Base-by-base conservation (phyloP, 768 basidiomycete genomes). In the Lactarius akahatsu region DNA sequence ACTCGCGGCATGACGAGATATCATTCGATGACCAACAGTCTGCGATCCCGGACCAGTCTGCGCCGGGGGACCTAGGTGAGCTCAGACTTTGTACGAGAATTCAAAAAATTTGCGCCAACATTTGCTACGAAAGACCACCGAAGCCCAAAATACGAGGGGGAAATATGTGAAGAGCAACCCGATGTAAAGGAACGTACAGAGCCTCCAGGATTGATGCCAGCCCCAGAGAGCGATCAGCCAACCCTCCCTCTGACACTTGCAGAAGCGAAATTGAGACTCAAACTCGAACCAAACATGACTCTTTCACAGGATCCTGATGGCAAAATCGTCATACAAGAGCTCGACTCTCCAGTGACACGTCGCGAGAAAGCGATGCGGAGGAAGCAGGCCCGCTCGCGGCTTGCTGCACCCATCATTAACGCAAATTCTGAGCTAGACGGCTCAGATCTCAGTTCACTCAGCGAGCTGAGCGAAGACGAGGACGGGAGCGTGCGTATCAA, bases 311-410 rank as follows among this genome's bases (percentile, higher is more conserved):
- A 73, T 9, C 76, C 81, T n/a, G 77, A 78, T 54, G 82, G 83
- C n/a, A 80, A 76, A 64, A 80, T 87, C 57, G 82, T 90, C 62
- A 83, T 91, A 63, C 89, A 92, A 72, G 84, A 85, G 66, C 78
- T 91, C 28, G 90, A 91, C 71, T 87, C 90, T 6, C 90, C 90
- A 41, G 82, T 82, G 4, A 87, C 83, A 47, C 84, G 90, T 4
- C 80, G 83, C 59, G 81, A 85, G 74, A 89, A 87, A 75, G 79
- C 79, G 23, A 74, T 77, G 65, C 79, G 80, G 9, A 78, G 76
- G 59, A 86, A 82, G 56, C 64, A 52, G 36, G 69, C 69, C 26
- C 59, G 66, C 54, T 67, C 65, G 26, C 64, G 64, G 52, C 66
- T 68, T 30, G 65, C 59, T 0, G 71, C 71, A 1, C 64, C 67